Conservation (phyloP, 768 basidiomycete genomes). For the Hericium alpestre region DNA sequence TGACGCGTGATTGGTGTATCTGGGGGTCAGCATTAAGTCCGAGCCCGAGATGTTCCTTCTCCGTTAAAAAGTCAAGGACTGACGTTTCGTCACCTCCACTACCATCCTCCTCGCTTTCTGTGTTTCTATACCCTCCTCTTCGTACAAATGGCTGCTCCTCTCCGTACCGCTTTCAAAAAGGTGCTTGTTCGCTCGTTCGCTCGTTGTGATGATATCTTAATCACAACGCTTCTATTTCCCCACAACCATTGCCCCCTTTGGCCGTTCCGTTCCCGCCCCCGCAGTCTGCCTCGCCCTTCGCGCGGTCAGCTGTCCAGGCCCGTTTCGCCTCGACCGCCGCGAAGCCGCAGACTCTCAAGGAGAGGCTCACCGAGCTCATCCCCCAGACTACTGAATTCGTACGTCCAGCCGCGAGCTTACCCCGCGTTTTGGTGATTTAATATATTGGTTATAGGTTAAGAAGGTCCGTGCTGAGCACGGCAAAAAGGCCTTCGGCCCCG, state of each 20-base stretch:
- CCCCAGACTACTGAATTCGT: conserved; percentile 76
- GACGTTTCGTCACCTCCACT: not conserved
- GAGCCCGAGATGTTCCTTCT: not conserved
- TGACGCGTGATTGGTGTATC: not conserved
- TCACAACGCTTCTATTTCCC: too few species aligned
- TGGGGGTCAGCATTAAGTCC: not conserved
- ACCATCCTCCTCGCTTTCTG: not conserved
- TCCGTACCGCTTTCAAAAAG: not conserved
- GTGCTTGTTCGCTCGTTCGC: not conserved
- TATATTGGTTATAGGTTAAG: conserved; percentile 48
- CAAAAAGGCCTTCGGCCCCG: conserved; percentile 87
- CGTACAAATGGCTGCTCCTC: not conserved
- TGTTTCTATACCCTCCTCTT: not conserved
- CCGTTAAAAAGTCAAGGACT: not conserved
- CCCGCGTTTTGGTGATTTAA: conserved; percentile 2
- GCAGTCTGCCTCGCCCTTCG: conserved; percentile 39
- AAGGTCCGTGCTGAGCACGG: conserved; percentile 78
- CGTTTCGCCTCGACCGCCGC: conserved; percentile 56
- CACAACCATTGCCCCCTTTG: too few species aligned
- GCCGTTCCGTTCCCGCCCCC: not conserved
- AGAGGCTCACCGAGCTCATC: conserved; percentile 88
- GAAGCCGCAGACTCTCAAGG: conserved; percentile 75
- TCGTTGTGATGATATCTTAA: not conserved
- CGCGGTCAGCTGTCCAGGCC: conserved; percentile 35
- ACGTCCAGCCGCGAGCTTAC: conserved; percentile 11